phyloP scores from a whole-genome alignment of 2,329 filamentous ascomycete genomes.

The Penicillium corylophilum region DNA sequence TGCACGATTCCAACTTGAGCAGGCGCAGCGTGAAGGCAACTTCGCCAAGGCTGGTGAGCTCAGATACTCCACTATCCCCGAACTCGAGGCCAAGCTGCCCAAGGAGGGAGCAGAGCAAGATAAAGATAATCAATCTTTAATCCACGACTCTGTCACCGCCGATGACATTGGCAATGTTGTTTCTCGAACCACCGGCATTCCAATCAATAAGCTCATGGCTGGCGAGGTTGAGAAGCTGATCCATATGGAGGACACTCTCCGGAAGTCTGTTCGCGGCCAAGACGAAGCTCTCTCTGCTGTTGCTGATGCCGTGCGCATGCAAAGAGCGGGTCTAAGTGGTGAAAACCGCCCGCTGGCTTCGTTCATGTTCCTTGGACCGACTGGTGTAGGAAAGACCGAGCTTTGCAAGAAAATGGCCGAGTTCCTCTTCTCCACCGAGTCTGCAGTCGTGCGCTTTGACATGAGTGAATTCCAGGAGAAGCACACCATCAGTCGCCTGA shows the following conservation, averaged over 20 bases:
- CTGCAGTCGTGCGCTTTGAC: constrained; percentile 89
- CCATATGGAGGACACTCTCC: constrained; percentile 88
- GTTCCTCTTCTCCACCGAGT: constrained; percentile 90
- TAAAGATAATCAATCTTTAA: constrained; percentile 58
- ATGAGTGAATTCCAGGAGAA: constrained; percentile 99
- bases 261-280: constrained; percentile 82
- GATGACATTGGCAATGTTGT: constrained; percentile 95
- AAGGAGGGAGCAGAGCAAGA: constrained; percentile 62
- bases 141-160: constrained; percentile 91
- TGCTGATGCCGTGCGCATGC: constrained; percentile 88
- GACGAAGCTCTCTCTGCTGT: constrained; percentile 91
- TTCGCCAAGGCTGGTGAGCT: constrained; percentile 90
- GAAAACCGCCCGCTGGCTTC: constrained; percentile 89
- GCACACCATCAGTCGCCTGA: constrained; percentile 89
- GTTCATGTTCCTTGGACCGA: constrained; percentile 97
- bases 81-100: constrained; percentile 74
- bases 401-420: constrained; percentile 92
- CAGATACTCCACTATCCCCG: constrained; percentile 82
- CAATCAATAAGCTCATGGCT: constrained; percentile 85
- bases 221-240: constrained; percentile 94
- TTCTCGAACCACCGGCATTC: constrained; percentile 87
- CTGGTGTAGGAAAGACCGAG: constrained; percentile 95
- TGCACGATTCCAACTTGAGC: constrained; percentile 79
- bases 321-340: constrained; percentile 85
- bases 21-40: constrained; percentile 81